Conservation (phyloP, 2,329 filamentous ascomycete genomes). For the Teratosphaeria pseudoeucalypti region DNA sequence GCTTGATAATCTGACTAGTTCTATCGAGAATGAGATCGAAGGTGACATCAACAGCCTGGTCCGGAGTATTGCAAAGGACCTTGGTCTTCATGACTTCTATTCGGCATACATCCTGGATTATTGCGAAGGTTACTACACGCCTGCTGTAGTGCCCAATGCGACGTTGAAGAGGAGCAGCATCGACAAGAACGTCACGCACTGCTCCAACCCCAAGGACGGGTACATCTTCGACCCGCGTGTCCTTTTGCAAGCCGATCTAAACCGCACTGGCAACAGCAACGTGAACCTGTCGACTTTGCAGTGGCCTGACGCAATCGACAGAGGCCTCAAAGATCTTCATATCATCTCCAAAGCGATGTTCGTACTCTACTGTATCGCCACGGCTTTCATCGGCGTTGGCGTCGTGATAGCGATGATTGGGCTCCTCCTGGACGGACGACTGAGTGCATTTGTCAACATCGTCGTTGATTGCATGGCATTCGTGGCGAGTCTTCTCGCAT, state of each 20-base stretch:
- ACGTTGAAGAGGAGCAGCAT: constrained; percentile 31
- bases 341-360: constrained; percentile 44
- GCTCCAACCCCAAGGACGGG: constrained; percentile 43
- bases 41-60: constrained; percentile 29
- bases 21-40: constrained; percentile 32
- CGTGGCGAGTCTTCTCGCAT: constrained; percentile 56
- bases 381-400: constrained; percentile 41
- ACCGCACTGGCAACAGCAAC: constrained; percentile 28
- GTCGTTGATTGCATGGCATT: constrained; percentile 42
- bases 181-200: constrained; percentile 43
- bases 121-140: constrained; percentile 43
- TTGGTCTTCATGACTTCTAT: constrained; percentile 53
- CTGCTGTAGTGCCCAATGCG: constrained; percentile 32
- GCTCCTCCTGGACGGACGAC: constrained; percentile 34
- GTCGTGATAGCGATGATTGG: constrained; percentile 38
- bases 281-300: constrained; percentile 43
- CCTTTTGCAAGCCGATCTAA: constrained; percentile 40
- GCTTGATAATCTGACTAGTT: constrained; percentile 23
- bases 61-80: constrained; percentile 33
- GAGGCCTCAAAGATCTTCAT: constrained; percentile 42
- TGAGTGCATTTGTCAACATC: constrained; percentile 42
- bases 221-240: constrained; percentile 48
- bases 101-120: constrained; percentile 50
- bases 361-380: constrained; percentile 49
- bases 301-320: constrained; percentile 47